A percentile compares a stretch with the other conserved stretches of the same genome.
phyloP scores from a whole-genome alignment of 75 land plant species.

The Gnetum montanum region DNA sequence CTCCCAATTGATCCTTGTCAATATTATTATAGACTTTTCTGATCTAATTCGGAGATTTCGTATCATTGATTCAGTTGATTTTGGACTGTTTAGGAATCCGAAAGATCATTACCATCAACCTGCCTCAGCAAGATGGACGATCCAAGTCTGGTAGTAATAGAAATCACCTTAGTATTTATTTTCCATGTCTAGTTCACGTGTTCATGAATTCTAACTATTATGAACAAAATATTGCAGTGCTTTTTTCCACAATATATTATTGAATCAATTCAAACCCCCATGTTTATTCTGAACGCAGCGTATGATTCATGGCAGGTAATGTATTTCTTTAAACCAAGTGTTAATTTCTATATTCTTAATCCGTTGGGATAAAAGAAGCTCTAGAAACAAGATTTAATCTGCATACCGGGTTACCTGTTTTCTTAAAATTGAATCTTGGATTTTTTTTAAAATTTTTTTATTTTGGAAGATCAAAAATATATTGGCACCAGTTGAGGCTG shows the following conservation, averaged over 20 bases:
- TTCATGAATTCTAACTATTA: not conserved
- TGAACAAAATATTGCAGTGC: slow-evolving; percentile 38
- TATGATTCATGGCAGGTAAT: slow-evolving; percentile 96
- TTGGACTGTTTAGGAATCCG: too few relatives aligned
- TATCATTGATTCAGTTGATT: too few relatives aligned
- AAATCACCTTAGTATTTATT: not conserved
- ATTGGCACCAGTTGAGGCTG: slow-evolving; percentile 26
- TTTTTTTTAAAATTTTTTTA: too few relatives aligned
- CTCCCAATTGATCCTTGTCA: too few relatives aligned
- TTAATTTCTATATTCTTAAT: too few relatives aligned
- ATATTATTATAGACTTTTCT: too few relatives aligned
- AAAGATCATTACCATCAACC: too few relatives aligned
- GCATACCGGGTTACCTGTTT: not conserved
- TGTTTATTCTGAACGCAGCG: slow-evolving; percentile 73
- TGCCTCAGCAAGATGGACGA: too few relatives aligned
- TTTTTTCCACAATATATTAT: slow-evolving; percentile 81
- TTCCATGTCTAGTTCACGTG: not conserved
- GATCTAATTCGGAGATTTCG: too few relatives aligned
- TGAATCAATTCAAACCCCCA: slow-evolving; percentile 45
- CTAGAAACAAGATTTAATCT: not conserved
- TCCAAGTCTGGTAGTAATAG: not conserved
- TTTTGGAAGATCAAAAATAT: slow-evolving; percentile 6
- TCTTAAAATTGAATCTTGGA: not conserved
- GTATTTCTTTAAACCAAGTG: too few relatives aligned
- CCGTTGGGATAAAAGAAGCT: too few relatives aligned